Base-by-base conservation (phyloP, 2,329 filamentous ascomycete genomes). In the Fusarium palustre region DNA sequence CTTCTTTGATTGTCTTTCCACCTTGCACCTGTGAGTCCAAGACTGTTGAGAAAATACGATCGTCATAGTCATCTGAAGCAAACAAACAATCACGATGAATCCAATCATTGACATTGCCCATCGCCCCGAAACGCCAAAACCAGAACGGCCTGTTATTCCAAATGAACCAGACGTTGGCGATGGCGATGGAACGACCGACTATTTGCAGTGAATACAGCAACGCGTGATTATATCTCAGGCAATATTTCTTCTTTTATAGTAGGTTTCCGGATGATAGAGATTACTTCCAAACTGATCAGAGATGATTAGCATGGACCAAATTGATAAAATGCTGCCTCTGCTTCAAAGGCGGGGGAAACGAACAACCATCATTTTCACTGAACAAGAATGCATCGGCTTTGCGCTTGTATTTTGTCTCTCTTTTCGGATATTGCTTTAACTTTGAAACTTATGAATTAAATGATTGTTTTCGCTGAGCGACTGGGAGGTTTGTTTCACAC, bases 71-170 rank as follows among this genome's bases (percentile, higher is more conserved):
- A 24, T 43, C 25, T 16, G 25, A 55, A 34, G 22, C 42, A 13
- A 45, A 43, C 5, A 45, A 25, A 25, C 12, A 36, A 25, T 30
- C 55, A 65, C 16, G 8, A 68, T 70, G 69, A 52, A 43, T 25
- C 39, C 49, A 30, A 50, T 66, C 36, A 24, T 53, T 36, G 33
- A 25, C 31, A 42, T 71, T 30, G 46, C 64, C 38, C 72, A 73
- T 67, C 77, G 76, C 38, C 76, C 76, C 30, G 76, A 77, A 63
- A 79, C 77, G 30, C 77, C 77, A 49, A 75, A 77, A 55, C 73
- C 73, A 38, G 71, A 75, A 13, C 70, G 74, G 36, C 76, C 77
- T 41, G 48, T 52, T 36, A 62, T 74, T 36, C 77, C 76, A n/a
- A 70, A 68, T 31, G 76, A 76, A 62, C 76, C 77, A 7, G 75